A percentile compares a stretch with the other conserved stretches of the same genome.
Conservation (phyloP, 345 rosid species). For the Heritiera fomes region DNA sequence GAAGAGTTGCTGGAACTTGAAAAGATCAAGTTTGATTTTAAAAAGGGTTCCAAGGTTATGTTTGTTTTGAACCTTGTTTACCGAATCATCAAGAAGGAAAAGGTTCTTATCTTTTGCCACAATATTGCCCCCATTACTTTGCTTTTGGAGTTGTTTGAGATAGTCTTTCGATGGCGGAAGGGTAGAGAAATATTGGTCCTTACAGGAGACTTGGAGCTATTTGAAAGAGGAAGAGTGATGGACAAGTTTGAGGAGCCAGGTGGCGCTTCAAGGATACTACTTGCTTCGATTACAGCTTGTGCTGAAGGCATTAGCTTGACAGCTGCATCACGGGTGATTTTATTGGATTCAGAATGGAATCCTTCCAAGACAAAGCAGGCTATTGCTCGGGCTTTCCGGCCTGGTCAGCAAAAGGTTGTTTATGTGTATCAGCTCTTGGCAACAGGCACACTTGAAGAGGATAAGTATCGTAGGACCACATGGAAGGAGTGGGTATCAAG, state of each 20-base stretch:
- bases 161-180: slow-evolving; percentile 64
- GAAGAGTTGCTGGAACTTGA: slow-evolving; percentile 57
- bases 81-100: slow-evolving; percentile 70
- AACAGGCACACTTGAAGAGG: slow-evolving; percentile 81
- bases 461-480: slow-evolving; percentile 82
- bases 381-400: slow-evolving; percentile 86
- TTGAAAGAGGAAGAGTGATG: slow-evolving; percentile 81
- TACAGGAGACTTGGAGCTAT: slow-evolving; percentile 85
- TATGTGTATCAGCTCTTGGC: slow-evolving; percentile 90
- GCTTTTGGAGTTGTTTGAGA: slow-evolving; percentile 68
- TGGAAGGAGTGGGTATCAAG: slow-evolving; percentile 99
- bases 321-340: slow-evolving; percentile 90
- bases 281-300: slow-evolving; percentile 92
- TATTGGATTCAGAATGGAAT: slow-evolving; percentile 87
- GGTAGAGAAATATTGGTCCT: slow-evolving; percentile 77
- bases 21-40: slow-evolving; percentile 52
- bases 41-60: slow-evolving; percentile 86
- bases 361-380: slow-evolving; percentile 98
- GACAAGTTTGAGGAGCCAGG: slow-evolving; percentile 79
- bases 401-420: slow-evolving; percentile 87
- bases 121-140: slow-evolving; percentile 82
- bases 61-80: slow-evolving; percentile 84
- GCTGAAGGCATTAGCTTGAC: slow-evolving; percentile 96
- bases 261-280: slow-evolving; percentile 57
- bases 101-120: slow-evolving; percentile 85